Conservation (phyloP, 768 basidiomycete species). For the Amanita inopinata region DNA sequence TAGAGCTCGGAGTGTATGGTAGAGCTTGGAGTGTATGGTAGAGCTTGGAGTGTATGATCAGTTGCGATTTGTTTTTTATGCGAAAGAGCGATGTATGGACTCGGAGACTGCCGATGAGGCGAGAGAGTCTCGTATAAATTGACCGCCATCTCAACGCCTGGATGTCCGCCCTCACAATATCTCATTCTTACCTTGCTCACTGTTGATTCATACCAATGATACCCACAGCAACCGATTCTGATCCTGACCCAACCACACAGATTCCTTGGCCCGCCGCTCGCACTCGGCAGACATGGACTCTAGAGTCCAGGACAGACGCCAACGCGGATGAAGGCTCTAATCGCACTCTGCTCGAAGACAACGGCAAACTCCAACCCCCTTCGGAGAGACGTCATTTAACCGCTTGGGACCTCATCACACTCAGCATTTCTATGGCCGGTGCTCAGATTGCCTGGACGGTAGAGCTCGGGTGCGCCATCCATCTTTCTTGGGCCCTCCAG, state of each 20-base stretch:
- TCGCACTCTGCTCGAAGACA: constrained; percentile 11
- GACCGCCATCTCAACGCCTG: constrained; percentile 12
- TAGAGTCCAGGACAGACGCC: constrained; percentile 9
- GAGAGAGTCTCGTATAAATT: constrained; percentile 7
- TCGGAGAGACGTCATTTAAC: constrained; percentile 28
- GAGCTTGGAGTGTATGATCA: too few species aligned
- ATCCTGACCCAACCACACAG: constrained; percentile 69
- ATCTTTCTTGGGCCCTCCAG: constrained; percentile 6
- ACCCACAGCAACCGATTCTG: constrained; percentile 49
- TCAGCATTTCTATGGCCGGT: constrained; percentile 90
- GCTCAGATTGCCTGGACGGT: constrained; percentile 95
- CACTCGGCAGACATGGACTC: constrained; percentile 21
- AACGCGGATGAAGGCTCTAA: constrained; percentile 10
- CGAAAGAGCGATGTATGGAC: constrained; percentile 6
- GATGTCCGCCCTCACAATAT: constrained; percentile 7
- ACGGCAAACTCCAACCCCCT: constrained; percentile 14
- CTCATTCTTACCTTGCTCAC: constrained; percentile 9
- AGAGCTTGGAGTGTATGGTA: too few species aligned
- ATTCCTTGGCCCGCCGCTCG: constrained; percentile 61
- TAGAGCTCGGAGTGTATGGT: too few species aligned
- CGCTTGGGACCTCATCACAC: constrained; percentile 69
- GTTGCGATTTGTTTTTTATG: too few species aligned
- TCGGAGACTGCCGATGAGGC: constrained; percentile 17
- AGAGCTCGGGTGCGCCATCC: constrained; percentile 67
- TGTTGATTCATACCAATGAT: constrained; percentile 36